A percentile compares a stretch with the other conserved stretches of the same genome.
Conservation (phyloP, 192 early-diverging fungal species). For the Polychytrium aggregatum region DNA sequence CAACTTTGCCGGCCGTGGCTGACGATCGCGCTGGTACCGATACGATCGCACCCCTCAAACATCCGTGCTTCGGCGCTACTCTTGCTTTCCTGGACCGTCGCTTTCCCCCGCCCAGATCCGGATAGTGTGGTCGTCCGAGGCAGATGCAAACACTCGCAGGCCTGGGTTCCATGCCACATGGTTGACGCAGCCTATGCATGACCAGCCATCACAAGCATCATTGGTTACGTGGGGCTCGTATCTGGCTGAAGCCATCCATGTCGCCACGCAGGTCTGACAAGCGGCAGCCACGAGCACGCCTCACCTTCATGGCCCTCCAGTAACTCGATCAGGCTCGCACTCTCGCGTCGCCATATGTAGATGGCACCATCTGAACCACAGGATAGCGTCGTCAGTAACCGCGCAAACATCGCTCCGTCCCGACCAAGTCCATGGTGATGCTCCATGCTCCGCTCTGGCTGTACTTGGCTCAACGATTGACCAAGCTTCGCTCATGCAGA, state of each 20-base stretch:
- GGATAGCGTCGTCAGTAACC: too few species aligned
- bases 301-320: slow-evolving; percentile 54
- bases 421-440: too few species aligned
- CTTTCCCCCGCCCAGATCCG: slow-evolving; percentile 62
- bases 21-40: too few species aligned
- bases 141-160: slow-evolving; percentile 64
- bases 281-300: too few species aligned
- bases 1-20: too few species aligned
- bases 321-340: slow-evolving; percentile 51
- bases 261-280: too few species aligned
- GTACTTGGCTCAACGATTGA: not conserved
- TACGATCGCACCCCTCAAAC: too few species aligned
- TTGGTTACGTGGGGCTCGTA: not conserved
- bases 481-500: not conserved
- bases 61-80: too few species aligned
- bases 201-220: not conserved
- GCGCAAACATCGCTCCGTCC: not conserved
- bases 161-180: slow-evolving; percentile 62
- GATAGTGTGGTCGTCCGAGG: slow-evolving; percentile 72
- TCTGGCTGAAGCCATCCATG: not conserved
- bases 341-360: slow-evolving; percentile 73
- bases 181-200: slow-evolving; percentile 47
- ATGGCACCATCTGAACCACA: slow-evolving; percentile 44
- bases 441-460: not conserved
- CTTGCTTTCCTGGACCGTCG: too few species aligned